These are phyloP conservation scores for Metschnikowia shivogae DNA, from an alignment of 805 yeast species.

Conservation along the genomic window DNA sequence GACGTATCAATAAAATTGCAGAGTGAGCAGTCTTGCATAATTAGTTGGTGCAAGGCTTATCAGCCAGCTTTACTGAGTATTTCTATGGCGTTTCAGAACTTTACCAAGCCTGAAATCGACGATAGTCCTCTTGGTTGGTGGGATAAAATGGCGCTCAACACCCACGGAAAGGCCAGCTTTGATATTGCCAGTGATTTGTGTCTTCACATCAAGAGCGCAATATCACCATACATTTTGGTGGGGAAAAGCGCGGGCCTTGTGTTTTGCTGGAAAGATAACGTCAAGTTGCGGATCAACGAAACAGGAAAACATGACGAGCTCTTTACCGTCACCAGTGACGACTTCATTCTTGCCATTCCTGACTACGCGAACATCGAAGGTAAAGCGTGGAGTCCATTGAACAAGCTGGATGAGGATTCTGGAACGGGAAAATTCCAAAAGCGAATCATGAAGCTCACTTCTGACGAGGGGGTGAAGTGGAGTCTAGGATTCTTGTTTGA, in stretches of 20 bases:
- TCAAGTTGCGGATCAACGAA: conserved; percentile 48
- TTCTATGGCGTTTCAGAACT: conserved; percentile 36
- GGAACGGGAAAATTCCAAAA: conserved; percentile 35
- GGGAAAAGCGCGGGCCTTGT: conserved; percentile 62
- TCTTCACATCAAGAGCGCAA: conserved; percentile 58
- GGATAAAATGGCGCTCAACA: conserved; percentile 50
- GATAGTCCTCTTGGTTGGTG: conserved; percentile 46
- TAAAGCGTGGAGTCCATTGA: conserved; percentile 35
- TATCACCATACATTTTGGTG: conserved; percentile 52
- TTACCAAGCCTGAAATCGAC: conserved; percentile 43
- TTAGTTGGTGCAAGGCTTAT: conserved; percentile 63
- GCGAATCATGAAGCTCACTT: conserved; percentile 50
- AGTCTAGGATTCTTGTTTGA: conserved; percentile 71
- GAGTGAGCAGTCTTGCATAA: conserved; percentile 45
- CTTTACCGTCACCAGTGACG: conserved; percentile 50
- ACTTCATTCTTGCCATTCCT: conserved; percentile 57
- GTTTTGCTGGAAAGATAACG: conserved; percentile 60
- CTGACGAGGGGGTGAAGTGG: conserved; percentile 70
- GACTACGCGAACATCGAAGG: conserved; percentile 36
- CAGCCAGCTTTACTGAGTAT: conserved; percentile 59
- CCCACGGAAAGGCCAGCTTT: conserved; percentile 52
- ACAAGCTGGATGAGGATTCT: conserved; percentile 18
- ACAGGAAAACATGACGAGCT: conserved; percentile 46
- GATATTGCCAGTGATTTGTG: conserved; percentile 50
- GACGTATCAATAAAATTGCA: conserved; percentile 45